A percentile compares a stretch with the other conserved stretches of the same genome.
Conservation (phyloP, 2,329 filamentous ascomycete species). For the Chaetothyriales sp. region DNA sequence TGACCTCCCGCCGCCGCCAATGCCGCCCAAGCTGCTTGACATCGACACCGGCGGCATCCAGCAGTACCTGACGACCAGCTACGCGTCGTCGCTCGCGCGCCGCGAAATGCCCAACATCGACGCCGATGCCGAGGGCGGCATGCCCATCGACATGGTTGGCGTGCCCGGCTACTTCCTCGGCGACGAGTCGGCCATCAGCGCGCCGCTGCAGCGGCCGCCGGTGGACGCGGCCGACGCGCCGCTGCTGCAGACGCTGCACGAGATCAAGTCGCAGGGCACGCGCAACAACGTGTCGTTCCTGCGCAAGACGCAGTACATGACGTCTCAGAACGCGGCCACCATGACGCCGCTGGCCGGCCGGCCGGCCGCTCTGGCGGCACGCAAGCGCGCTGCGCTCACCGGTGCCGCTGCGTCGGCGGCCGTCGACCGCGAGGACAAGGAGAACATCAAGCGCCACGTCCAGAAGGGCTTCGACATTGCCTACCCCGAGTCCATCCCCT, state of each 20-base stretch:
- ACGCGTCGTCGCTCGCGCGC: constrained; percentile 74
- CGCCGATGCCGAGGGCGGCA: constrained; percentile 91
- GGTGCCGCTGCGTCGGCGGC: constrained; percentile 26
- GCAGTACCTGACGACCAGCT: constrained; percentile 80
- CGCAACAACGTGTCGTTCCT: constrained; percentile 75
- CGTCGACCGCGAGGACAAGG: constrained; percentile 40
- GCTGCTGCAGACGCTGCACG: constrained; percentile 68
- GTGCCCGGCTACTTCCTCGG: constrained; percentile 91
- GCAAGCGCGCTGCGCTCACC: neutral
- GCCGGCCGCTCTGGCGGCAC: neutral
- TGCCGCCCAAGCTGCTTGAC: constrained; percentile 90
- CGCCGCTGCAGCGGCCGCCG: constrained; percentile 54
- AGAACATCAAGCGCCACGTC: constrained; percentile 47
- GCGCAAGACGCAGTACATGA: constrained; percentile 87
- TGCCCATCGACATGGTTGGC: constrained; percentile 90
- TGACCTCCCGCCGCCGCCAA: constrained; percentile 82
- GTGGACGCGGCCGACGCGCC: constrained; percentile 73
- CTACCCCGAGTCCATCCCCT: constrained; percentile 46
- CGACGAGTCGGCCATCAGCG: constrained; percentile 83
- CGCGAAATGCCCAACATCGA: constrained; percentile 94
- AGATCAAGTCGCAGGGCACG: constrained; percentile 70
- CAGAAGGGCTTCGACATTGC: constrained; percentile 53
- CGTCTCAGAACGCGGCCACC: constrained; percentile 11
- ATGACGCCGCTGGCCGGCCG: constrained; percentile 1
- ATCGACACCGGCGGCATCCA: constrained; percentile 87